Percentiles rank a stretch among this genome's conserved stretches.
phyloP scores from a whole-genome alignment of 1,284 basidiomycete species.

The Austroboletus novae-zelandiae region DNA sequence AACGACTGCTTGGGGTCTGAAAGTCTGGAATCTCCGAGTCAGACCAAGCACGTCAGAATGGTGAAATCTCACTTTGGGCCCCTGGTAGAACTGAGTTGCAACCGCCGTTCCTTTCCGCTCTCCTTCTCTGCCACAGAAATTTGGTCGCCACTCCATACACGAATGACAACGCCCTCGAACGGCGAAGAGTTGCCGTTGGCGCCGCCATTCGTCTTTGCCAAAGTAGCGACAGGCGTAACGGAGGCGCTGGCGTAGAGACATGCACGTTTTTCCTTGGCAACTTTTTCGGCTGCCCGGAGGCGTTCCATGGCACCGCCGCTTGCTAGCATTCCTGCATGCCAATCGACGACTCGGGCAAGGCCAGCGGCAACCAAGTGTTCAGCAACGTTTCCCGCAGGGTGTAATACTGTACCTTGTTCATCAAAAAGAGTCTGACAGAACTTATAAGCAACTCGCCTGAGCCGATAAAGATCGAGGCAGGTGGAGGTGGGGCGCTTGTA shows the following conservation, averaged over 20 bases:
- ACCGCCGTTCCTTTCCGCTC: conserved; percentile 71
- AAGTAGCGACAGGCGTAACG: conserved; percentile 32
- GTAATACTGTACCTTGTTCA: conserved; percentile 53
- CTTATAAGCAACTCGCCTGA: conserved; percentile 49
- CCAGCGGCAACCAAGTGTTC: conserved; percentile 85
- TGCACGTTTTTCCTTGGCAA: conserved; percentile 79
- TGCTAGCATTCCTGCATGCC: conserved; percentile 96
- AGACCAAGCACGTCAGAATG: not conserved
- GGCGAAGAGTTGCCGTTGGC: conserved; percentile 30
- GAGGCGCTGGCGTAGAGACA: conserved; percentile 72
- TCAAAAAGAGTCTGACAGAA: conserved; percentile 1
- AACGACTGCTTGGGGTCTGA: conserved; percentile 87
- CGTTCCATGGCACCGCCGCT: conserved; percentile 80
- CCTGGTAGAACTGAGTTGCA: conserved; percentile 89
- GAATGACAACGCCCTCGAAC: conserved; percentile 84
- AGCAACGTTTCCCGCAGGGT: conserved; percentile 93
- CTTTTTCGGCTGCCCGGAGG: conserved; percentile 81
- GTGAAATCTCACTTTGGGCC: conserved; percentile 67
- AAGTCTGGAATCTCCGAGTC: conserved; percentile 40
- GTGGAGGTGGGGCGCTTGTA: conserved; percentile 58
- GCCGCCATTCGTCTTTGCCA: conserved; percentile 45
- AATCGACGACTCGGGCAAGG: conserved; percentile 91
- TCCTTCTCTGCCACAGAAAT: conserved; percentile 80
- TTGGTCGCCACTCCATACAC: conserved; percentile 93
- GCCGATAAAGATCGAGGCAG: conserved; percentile 88